Evolutionary conservation across 2,329 filamentous ascomycete genomes (phyloP).

Genomic region (Exserohilum rostratum): DNA sequence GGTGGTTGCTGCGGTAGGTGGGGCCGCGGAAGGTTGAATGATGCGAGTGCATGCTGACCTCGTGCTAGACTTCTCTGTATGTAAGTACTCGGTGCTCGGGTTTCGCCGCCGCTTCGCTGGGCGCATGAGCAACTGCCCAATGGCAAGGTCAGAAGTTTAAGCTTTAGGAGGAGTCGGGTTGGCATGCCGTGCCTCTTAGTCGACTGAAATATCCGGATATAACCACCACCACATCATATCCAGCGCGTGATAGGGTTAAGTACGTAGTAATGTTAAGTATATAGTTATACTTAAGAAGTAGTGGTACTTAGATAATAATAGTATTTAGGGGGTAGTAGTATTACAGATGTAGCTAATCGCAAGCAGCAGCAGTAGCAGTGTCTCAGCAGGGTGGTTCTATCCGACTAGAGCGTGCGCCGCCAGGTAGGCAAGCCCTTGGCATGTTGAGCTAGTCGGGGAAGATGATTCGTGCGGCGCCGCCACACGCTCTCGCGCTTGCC

Average conservation of each 20-base stretch:
- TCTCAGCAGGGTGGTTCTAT: too few species aligned
- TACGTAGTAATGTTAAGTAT: too few species aligned
- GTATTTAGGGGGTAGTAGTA: too few species aligned
- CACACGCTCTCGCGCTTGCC: constrained; percentile 3
- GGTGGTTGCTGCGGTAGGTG: background rate
- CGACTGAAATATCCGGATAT: too few species aligned
- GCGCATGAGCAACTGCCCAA: background rate
- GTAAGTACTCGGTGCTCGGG: background rate
- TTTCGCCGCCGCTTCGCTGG: background rate
- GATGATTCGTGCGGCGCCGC: constrained; percentile 5
- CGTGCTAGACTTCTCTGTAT: background rate
- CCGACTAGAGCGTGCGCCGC: too few species aligned
- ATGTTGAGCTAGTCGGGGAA: background rate
- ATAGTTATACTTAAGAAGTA: too few species aligned
- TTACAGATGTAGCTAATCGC: too few species aligned
- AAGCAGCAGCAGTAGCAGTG: too few species aligned
- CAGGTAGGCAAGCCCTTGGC: constrained; percentile 1
- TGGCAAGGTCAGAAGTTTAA: background rate
- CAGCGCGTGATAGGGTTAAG: too few species aligned
- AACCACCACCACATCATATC: too few species aligned
- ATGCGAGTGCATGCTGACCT: background rate
- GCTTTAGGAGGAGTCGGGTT: background rate
- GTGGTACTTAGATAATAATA: too few species aligned
- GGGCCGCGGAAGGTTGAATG: background rate
- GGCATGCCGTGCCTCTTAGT: too few species aligned